Conservation (phyloP, 352 stramenopile genomes). For the Phytophthora ramorum region DNA sequence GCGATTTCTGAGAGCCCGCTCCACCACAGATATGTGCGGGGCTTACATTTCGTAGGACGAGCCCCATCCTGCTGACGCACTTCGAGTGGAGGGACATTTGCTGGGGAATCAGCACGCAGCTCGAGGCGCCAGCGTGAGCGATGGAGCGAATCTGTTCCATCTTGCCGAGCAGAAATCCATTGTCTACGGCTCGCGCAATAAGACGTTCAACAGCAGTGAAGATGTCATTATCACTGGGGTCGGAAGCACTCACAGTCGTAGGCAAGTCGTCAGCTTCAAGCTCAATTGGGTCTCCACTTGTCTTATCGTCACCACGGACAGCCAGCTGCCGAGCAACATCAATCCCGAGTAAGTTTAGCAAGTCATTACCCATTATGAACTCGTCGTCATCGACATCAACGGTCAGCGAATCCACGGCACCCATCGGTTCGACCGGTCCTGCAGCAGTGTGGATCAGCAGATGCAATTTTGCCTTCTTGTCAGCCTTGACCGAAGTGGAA, state of each 20-base stretch:
- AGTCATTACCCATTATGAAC: slow-evolving; percentile 16
- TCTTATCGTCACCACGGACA: background rate
- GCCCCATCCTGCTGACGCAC: background rate
- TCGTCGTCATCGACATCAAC: background rate
- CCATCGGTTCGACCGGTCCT: background rate
- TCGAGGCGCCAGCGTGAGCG: background rate
- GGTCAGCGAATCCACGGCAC: background rate
- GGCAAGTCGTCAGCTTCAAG: background rate
- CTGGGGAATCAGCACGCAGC: background rate
- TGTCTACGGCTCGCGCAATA: background rate
- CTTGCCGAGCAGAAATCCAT: slow-evolving; percentile 5
- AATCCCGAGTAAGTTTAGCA: slow-evolving; percentile 5
- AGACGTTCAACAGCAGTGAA: background rate
- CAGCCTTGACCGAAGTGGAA: background rate
- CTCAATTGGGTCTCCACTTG: background rate
- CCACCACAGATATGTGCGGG: slow-evolving; percentile 1
- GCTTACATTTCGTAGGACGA: slow-evolving; percentile 4
- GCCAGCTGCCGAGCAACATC: slow-evolving; percentile 7
- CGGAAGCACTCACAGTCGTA: background rate
- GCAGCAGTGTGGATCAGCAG: background rate
- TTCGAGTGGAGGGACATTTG: background rate
- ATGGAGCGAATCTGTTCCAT: background rate
- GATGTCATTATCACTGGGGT: background rate
- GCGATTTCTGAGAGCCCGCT: too few relatives aligned
- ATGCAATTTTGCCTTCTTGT: background rate